phyloP scores from a whole-genome alignment of 139 green algal genomes.

The Chlamydomonas schloesseri region DNA sequence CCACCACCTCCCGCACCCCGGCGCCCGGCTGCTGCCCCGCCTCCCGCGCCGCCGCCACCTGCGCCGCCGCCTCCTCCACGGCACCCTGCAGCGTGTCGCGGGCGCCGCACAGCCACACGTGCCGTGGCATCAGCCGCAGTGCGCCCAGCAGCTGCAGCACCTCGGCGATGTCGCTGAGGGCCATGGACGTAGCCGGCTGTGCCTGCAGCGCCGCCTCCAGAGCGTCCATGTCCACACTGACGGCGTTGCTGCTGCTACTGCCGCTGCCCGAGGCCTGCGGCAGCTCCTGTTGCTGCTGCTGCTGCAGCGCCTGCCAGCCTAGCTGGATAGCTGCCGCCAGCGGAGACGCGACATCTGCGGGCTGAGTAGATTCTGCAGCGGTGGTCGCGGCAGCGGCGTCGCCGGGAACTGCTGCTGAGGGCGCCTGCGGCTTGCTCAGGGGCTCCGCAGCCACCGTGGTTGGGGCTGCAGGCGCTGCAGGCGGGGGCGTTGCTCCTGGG shows the following conservation, averaged over 20 bases:
- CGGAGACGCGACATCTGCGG: background rate
- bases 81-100: background rate
- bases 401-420: too few species aligned
- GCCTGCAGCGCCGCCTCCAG: constrained; percentile 26
- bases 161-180: background rate
- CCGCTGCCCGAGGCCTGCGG: background rate
- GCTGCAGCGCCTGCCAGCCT: background rate
- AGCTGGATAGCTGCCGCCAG: background rate
- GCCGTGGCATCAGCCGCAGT: constrained; percentile 6
- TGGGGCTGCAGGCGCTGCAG: too few species aligned
- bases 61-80: background rate
- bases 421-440: too few species aligned
- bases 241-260: background rate
- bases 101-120: constrained; percentile 9
- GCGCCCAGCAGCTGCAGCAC: constrained; percentile 8
- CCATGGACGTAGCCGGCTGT: background rate
- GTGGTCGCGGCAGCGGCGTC: too few species aligned
- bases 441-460: too few species aligned
- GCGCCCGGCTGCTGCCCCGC: background rate
- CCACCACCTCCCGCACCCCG: background rate
- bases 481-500: too few species aligned
- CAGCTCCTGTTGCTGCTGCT: background rate
- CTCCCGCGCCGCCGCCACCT: background rate
- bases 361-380: too few species aligned
- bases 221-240: background rate